Percentiles rank a stretch among this genome's conserved stretches.
Conservation (phyloP, 768 basidiomycete species). For the Termitomyces eurrhizus region DNA sequence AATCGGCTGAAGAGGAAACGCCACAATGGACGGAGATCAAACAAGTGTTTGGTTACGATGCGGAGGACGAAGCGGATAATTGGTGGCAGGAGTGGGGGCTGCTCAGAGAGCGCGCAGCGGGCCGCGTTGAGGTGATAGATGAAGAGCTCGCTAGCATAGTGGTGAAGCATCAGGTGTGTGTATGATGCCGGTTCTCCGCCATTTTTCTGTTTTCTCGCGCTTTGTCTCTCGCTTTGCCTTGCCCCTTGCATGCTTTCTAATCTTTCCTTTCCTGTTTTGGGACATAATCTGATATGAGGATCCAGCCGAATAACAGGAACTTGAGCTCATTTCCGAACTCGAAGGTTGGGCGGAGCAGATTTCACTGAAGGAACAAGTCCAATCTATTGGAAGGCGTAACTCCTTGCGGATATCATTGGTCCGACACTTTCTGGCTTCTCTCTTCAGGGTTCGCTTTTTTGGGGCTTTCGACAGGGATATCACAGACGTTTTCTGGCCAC, state of each 20-base stretch:
- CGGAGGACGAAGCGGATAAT: constrained; percentile 55
- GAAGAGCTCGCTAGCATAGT: constrained; percentile 1
- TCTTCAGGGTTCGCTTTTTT: not conserved
- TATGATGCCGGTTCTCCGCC: not conserved
- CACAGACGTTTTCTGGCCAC: not conserved
- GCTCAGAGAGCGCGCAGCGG: constrained; percentile 36
- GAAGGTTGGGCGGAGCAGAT: constrained; percentile 1
- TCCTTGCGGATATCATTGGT: constrained; percentile 6
- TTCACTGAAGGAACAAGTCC: not conserved
- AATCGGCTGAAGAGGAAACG: constrained; percentile 37
- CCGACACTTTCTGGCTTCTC: not conserved
- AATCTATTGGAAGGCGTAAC: not conserved
- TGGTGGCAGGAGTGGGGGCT: constrained; percentile 59
- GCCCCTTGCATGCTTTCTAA: not conserved
- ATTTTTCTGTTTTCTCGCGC: not conserved
- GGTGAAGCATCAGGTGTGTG: constrained; percentile 11
- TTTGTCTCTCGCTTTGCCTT: not conserved
- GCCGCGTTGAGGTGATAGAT: not conserved
- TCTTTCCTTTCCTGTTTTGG: not conserved
- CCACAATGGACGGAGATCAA: constrained; percentile 45
- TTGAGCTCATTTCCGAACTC: not conserved
- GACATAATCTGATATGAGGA: constrained; percentile 5
- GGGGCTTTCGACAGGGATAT: not conserved
- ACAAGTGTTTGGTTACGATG: constrained; percentile 49
- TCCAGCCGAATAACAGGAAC: not conserved